phyloP scores from a whole-genome alignment of 805 yeast species.

The Candida ipomoeae region DNA sequence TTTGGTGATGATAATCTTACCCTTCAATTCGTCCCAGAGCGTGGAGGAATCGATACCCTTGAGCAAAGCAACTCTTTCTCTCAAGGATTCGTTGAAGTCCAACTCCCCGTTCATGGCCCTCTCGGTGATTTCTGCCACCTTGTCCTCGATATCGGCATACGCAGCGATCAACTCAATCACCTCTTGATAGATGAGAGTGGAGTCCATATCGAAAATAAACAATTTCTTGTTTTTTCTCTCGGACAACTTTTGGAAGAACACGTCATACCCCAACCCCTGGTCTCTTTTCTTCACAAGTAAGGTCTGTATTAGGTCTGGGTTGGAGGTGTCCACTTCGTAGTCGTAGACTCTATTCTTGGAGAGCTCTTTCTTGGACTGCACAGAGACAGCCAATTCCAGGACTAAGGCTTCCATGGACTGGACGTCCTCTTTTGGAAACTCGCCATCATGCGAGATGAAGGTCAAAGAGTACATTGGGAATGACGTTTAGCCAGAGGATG shows the following conservation, averaged over 20 bases:
- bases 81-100: constrained; percentile 80
- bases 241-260: constrained; percentile 27
- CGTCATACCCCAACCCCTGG: constrained; percentile 20
- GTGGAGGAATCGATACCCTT: constrained; percentile 71
- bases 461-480: constrained; percentile 14
- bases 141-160: constrained; percentile 81
- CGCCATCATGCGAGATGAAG: constrained; percentile 15
- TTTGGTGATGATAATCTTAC: constrained; percentile 67
- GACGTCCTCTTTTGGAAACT: constrained; percentile 8
- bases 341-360: constrained; percentile 18
- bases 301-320: constrained; percentile 12
- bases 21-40: constrained; percentile 76
- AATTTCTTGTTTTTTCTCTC: constrained; percentile 44
- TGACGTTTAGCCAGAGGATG: neutral
- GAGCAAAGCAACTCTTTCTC: constrained; percentile 70
- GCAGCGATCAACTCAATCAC: constrained; percentile 95
- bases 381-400: constrained; percentile 9
- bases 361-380: constrained; percentile 13
- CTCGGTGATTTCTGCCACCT: constrained; percentile 85
- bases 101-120: constrained; percentile 96
- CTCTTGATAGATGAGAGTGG: constrained; percentile 92
- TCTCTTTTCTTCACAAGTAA: constrained; percentile 12
- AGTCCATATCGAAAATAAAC: constrained; percentile 95
- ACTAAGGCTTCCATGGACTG: constrained; percentile 12
- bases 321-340: constrained; percentile 13